Conservation (phyloP, 176 grass and related monocot genomes). For the Pontederia crassipes region DNA sequence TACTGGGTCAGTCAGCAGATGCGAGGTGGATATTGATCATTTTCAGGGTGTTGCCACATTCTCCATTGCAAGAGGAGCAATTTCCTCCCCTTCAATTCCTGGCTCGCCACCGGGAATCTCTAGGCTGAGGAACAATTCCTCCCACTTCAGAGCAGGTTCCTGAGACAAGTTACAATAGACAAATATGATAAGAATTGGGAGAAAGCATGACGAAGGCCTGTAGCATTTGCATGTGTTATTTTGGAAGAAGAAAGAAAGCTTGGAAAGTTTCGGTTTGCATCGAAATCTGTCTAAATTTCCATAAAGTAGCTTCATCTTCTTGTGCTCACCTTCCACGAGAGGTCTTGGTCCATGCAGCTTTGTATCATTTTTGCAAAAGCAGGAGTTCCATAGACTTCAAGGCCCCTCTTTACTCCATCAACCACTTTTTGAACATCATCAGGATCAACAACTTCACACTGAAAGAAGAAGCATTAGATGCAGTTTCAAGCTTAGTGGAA, state of each 20-base stretch:
- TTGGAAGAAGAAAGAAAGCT: too few species aligned
- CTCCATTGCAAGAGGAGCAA: conserved; percentile 67
- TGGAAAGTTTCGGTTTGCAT: too few species aligned
- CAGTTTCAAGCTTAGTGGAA: not conserved
- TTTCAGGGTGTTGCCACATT: conserved; percentile 77
- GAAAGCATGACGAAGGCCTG: too few species aligned
- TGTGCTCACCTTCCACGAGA: conserved; percentile 87
- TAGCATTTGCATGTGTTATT: not conserved
- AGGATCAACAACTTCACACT: conserved; percentile 54
- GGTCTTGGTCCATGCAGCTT: conserved; percentile 89
- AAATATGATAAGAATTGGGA: not conserved
- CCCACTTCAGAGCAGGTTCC: conserved; percentile 86
- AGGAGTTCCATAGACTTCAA: conserved; percentile 50
- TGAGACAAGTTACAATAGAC: conserved; percentile 2
- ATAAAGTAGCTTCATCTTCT: too few species aligned
- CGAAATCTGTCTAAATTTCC: too few species aligned
- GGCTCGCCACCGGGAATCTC: conserved; percentile 41
- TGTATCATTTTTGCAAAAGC: conserved; percentile 52
- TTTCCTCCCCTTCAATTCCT: conserved; percentile 68
- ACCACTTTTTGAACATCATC: conserved; percentile 55
- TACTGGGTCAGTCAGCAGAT: too few species aligned
- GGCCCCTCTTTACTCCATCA: conserved; percentile 46
- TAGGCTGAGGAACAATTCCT: conserved; percentile 44
- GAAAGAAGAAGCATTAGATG: conserved; percentile 3
- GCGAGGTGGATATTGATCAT: too few species aligned